Percentiles rank a stretch among this genome's conserved stretches.
Evolutionary conservation across 2,329 filamentous ascomycete species (phyloP).

Genomic region (Leptographium flavum): DNA sequence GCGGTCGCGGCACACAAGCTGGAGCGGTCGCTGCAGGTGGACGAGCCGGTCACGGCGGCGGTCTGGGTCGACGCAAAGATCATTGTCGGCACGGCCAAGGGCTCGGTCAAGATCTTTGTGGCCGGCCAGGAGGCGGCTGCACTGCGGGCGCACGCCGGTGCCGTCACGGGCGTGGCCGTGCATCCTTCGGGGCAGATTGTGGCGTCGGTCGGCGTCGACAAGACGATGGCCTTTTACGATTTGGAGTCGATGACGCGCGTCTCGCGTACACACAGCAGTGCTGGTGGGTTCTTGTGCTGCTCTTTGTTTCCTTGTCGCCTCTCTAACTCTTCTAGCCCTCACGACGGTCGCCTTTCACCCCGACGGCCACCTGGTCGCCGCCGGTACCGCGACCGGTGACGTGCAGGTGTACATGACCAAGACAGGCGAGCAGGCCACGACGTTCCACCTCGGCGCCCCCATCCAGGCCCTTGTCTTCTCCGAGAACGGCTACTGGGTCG

Average conservation of each 20-base stretch:
- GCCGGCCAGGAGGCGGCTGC: constrained; percentile 53
- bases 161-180: constrained; percentile 60
- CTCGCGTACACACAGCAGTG: constrained; percentile 66
- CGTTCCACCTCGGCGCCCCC: constrained; percentile 54
- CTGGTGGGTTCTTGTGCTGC: constrained; percentile 47
- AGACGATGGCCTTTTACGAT: constrained; percentile 87
- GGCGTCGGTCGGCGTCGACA: constrained; percentile 79
- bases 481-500: constrained; percentile 94
- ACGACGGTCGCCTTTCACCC: constrained; percentile 81
- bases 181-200: constrained; percentile 75
- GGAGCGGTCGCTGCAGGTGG: constrained; percentile 51
- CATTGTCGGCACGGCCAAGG: constrained; percentile 59
- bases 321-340: constrained; percentile 36
- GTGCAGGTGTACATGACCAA: constrained; percentile 85
- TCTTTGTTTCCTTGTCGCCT: constrained; percentile 1
- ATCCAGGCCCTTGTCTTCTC: constrained; percentile 73
- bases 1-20: constrained; percentile 54
- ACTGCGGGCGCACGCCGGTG: constrained; percentile 70
- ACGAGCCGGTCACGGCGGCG: constrained; percentile 51
- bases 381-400: constrained; percentile 63
- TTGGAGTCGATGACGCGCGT: constrained; percentile 51
- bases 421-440: constrained; percentile 60
- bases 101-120: constrained; percentile 68
- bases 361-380: constrained; percentile 86
- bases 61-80: constrained; percentile 54